phyloP scores from a whole-genome alignment of 2,329 filamentous ascomycete species.

The Diaporthe amygdali region DNA sequence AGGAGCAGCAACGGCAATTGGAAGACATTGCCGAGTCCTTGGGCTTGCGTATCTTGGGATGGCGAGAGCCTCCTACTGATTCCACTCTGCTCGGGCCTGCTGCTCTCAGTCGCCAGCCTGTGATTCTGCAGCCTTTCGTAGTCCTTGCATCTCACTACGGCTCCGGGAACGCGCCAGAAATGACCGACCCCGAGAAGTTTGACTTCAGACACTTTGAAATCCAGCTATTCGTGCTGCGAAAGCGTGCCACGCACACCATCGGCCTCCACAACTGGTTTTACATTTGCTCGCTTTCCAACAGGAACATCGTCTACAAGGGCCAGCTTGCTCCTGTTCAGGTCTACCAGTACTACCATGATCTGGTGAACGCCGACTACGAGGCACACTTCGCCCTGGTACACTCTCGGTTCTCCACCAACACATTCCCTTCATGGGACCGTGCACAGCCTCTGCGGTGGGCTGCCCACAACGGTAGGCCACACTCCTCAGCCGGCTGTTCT shows the following conservation, averaged over 20 bases:
- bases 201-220: slow-evolving; percentile 88
- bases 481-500: not conserved
- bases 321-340: slow-evolving; percentile 94
- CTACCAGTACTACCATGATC: slow-evolving; percentile 96
- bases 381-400: slow-evolving; percentile 96
- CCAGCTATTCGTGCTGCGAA: slow-evolving; percentile 92
- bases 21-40: slow-evolving; percentile 90
- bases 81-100: slow-evolving; percentile 92
- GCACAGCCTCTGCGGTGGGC: slow-evolving; percentile 96
- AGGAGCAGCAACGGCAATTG: slow-evolving; percentile 90
- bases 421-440: slow-evolving; percentile 97
- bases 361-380: slow-evolving; percentile 96
- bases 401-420: slow-evolving; percentile 97
- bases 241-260: slow-evolving; percentile 92
- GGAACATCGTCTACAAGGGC: slow-evolving; percentile 99
- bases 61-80: slow-evolving; percentile 94
- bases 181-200: slow-evolving; percentile 79
- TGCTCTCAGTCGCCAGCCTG: slow-evolving; percentile 90
- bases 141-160: slow-evolving; percentile 88
- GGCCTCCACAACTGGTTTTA: slow-evolving; percentile 99
- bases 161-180: slow-evolving; percentile 76
- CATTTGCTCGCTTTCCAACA: slow-evolving; percentile 93
- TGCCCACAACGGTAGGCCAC: slow-evolving; percentile 81
- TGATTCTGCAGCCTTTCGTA: slow-evolving; percentile 94
- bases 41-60: slow-evolving; percentile 89